A percentile compares a stretch with the other conserved stretches of the same genome.
These are phyloP conservation scores for Taphrina confusa DNA, from an alignment of 1,139 yeast genomes.

Conservation along the genomic window DNA sequence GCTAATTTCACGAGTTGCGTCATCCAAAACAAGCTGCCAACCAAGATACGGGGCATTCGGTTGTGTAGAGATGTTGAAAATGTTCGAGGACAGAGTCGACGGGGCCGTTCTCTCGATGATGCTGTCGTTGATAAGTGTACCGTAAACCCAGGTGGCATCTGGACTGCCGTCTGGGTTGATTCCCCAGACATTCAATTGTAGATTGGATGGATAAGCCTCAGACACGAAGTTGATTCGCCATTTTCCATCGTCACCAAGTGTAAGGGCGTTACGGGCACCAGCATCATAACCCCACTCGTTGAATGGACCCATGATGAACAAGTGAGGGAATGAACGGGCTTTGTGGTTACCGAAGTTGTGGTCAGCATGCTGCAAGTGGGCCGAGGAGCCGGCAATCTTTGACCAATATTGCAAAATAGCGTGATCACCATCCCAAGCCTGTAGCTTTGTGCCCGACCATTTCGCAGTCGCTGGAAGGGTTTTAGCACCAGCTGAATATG, in stretches of 20 bases:
- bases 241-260: conserved; percentile 21
- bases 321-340: conserved; percentile 35
- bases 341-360: background rate
- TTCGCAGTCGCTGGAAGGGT: background rate
- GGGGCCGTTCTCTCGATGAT: conserved; percentile 35
- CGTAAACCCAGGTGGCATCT: conserved; percentile 35
- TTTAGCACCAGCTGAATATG: conserved; percentile 29
- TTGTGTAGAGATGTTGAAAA: conserved; percentile 33
- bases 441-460: conserved; percentile 30
- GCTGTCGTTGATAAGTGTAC: conserved; percentile 24
- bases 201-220: conserved; percentile 30
- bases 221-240: conserved; percentile 33
- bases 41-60: conserved; percentile 30
- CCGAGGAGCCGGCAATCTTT: conserved; percentile 28
- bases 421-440: conserved; percentile 35
- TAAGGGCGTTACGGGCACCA: conserved; percentile 32
- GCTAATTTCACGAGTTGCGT: conserved; percentile 15
- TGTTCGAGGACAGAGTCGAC: conserved; percentile 28
- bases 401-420: conserved; percentile 36
- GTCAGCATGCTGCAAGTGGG: conserved; percentile 35
- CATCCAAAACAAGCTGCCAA: conserved; percentile 32
- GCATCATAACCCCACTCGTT: conserved; percentile 37
- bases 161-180: conserved; percentile 35
- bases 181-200: conserved; percentile 38
- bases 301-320: conserved; percentile 35